Base-by-base conservation (phyloP, 2,329 filamentous ascomycete genomes). In the Amauroascus niger region DNA sequence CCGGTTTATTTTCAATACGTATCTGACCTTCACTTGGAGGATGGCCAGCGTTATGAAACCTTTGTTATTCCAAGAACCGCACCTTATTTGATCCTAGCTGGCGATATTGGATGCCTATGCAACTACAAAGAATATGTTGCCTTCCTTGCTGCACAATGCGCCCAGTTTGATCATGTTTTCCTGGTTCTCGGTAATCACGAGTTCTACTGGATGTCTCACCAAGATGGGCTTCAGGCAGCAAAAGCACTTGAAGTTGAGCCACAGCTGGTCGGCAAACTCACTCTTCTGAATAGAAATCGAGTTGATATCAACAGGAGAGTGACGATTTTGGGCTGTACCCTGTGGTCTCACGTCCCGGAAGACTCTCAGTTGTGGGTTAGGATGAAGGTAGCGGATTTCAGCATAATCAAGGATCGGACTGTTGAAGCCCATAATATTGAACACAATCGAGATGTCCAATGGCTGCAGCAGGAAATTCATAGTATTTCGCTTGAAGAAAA, bases 261-360 rank as follows among this genome's bases (percentile, higher is more conserved):
- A 26, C 45, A 35, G 13, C 48, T 60, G 8, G 52, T 54, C 0
- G 57, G 54, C 8, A 58, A 54, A 28, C 52, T 64, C 41, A 56
- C 53, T 46, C 44, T 64, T 16, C 55, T 64, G 48, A 53, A 64
- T 55, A 54, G 52, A 43, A 60, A 41, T 30, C 52, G 62, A 45
- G 41, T 58, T 6, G 61, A 63, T 49, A 11, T 65, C 6, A 28
- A 52, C 20, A 33, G 35, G 49, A 47, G 54, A 18, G 52, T 79
- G 30, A 76, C 74, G 2, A 63, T 82, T 3, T 61, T 82, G 2
- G 79, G 79, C 6, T 80, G 76, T 58, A 79, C 78, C 2, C 65
- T 82, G 0, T 79, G 78, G 73, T 79, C 77, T 2, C 57, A 63
- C 0, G 71, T 82, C 14, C 68, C 73, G 0, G 60, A 68, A 0